Base-by-base conservation (phyloP, 768 basidiomycete species). In the Rhizopogon salebrosus region DNA sequence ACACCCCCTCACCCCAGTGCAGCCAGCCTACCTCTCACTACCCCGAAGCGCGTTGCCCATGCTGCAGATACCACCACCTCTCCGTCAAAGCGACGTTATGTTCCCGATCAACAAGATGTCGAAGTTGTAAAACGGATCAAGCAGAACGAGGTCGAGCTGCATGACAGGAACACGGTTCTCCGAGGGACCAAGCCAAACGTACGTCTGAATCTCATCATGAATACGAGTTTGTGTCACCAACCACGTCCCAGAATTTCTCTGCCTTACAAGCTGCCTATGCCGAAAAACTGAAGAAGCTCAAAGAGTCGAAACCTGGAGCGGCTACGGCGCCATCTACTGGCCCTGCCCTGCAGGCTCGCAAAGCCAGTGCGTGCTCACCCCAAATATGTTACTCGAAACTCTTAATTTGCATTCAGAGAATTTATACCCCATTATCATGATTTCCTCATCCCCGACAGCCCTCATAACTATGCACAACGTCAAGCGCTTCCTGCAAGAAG, bases 381-480 rank as follows among this genome's bases (percentile, higher is more conserved):
- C 10, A 4, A 23, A 23, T 6, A 22, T 14, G 0, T 38, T 22
- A 29, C 50, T 34, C 11, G 24, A 53, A 31, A 39, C 41, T 14
- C 6, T 16, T 14, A 29, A 24, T 14, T 16, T 31, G 3, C 9
- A 31, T 3, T 23, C 67, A 90, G 86, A 80, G 57, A 84, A 83
- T 63, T 83, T 80, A 62, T 88, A 88, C 70, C 95, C 95, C 0
- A 98, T 99, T 63, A 97, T 98, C 69, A 89, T 98, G 75, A 94
- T 99, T 39, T 95, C 95, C 0, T 95, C 94, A 0, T 94, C 14
- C 16, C 94, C 94, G 0, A 98, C 95, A 1, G 85, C 93, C 3
- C 81, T 99, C 51, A 86, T 99, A 64, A 97, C 93, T 6, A 97
- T 99, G 92, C 85, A 94, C 80, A 99, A 99, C 63, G 92, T 98